phyloP scores from a whole-genome alignment of 768 basidiomycete genomes.

The Phanerochaete carnosa region DNA sequence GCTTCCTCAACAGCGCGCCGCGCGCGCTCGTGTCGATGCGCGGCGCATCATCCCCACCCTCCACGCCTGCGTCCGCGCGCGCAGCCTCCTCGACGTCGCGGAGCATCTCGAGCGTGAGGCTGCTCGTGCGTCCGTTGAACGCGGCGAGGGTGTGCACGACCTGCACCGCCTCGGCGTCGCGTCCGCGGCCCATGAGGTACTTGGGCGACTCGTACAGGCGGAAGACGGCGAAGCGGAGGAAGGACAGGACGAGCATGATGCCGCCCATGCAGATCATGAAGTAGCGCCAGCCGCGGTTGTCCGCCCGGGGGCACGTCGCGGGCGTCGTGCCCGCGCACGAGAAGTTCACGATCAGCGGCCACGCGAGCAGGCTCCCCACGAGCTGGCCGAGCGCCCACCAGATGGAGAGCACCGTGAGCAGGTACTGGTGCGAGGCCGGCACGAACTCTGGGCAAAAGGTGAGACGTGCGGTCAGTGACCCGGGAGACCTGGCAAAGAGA shows the following conservation, averaged over 20 bases:
- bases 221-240: constrained; percentile 65
- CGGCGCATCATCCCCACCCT: too few species aligned
- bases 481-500: background rate
- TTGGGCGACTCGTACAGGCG: constrained; percentile 67
- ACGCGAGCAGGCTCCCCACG: constrained; percentile 58
- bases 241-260: constrained; percentile 59
- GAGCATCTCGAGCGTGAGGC: constrained; percentile 53
- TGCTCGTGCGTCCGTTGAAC: constrained; percentile 50
- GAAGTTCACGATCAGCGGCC: constrained; percentile 69
- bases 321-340: constrained; percentile 46
- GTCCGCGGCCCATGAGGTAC: constrained; percentile 67
- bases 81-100: constrained; percentile 14
- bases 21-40: constrained; percentile 32
- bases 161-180: constrained; percentile 60
- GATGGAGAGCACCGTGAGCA: constrained; percentile 70
- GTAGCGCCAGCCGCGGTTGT: constrained; percentile 75
- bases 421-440: constrained; percentile 70
- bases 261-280: constrained; percentile 70
- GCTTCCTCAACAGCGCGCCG: constrained; percentile 37
- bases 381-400: constrained; percentile 84
- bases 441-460: constrained; percentile 49
- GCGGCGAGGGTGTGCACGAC: constrained; percentile 60
- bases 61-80: background rate
- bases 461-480: background rate
- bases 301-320: constrained; percentile 39